A percentile compares a stretch with the other conserved stretches of the same genome.
phyloP scores from a whole-genome alignment of 1,139 yeast genomes.

The Yamadazyma songkhlaensis region DNA sequence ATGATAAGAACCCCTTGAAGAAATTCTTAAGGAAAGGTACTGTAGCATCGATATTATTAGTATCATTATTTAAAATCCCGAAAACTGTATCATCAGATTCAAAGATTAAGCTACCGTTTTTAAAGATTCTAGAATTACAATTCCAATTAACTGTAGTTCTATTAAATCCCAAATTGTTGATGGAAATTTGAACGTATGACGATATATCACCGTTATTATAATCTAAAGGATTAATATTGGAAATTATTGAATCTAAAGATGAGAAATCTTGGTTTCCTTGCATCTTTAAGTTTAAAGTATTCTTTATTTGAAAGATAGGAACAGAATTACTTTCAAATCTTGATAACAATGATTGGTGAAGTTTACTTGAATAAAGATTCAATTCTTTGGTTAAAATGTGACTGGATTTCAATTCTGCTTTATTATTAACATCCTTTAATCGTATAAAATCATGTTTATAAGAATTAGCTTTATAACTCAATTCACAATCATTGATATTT shows the following conservation, averaged over 20 bases:
- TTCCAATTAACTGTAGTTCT: slow-evolving; percentile 31
- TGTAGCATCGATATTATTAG: slow-evolving; percentile 25
- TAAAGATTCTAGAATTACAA: slow-evolving; percentile 30
- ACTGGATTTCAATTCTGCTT: slow-evolving; percentile 7
- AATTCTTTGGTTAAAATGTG: slow-evolving; percentile 4
- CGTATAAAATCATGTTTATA: slow-evolving; percentile 13
- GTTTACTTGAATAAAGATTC: slow-evolving; percentile 1
- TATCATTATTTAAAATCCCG: slow-evolving; percentile 25
- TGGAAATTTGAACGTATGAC: slow-evolving; percentile 28
- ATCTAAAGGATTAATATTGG: slow-evolving; percentile 18
- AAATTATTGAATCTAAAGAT: slow-evolving; percentile 14
- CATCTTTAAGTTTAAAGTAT: slow-evolving; percentile 13
- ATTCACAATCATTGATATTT: slow-evolving; percentile 10
- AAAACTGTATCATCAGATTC: slow-evolving; percentile 32
- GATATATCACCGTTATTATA: slow-evolving; percentile 25
- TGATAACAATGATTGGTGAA: slow-evolving; percentile 5
- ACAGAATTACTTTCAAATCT: slow-evolving; percentile 10
- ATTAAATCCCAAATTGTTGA: slow-evolving; percentile 9
- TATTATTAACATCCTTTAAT: slow-evolving; percentile 5
- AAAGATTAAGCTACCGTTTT: slow-evolving; percentile 22
- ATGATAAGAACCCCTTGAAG: slow-evolving; percentile 40
- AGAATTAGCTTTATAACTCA: slow-evolving; percentile 9
- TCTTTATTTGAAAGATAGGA: slow-evolving; percentile 9
- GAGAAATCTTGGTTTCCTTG: slow-evolving; percentile 12
- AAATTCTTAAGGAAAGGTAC: slow-evolving; percentile 40